Base-by-base conservation (phyloP, 2,329 filamentous ascomycete species). In the Colletotrichum endophyticum region DNA sequence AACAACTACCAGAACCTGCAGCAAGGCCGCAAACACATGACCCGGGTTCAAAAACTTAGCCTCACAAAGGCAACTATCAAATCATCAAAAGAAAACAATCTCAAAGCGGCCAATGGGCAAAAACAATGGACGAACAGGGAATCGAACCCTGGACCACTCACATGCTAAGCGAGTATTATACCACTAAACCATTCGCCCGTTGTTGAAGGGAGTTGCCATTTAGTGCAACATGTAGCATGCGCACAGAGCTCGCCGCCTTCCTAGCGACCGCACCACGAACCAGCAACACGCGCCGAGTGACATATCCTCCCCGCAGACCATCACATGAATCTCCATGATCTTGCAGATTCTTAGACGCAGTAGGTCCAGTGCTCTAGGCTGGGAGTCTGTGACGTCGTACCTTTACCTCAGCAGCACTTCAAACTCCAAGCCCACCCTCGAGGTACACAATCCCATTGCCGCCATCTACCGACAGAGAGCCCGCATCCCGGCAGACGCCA, bases 121-220 rank as follows among this genome's bases (percentile, higher is more conserved):
- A 75, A 62, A 22, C 4, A 3, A 2, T 75, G 73, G 73, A 75
- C 73, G 73, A 75, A 72, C 73, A 44, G 73, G 73, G 73, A 75
- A 75, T 75, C 73, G 73, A 75, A 75, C 73, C 73, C 73, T 44
- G 73, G 73, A 75, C 73, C 73, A 73, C 71, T 70, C 73, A 70
- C 73, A 75, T 75, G 73, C 73, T 75, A 75, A 75, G 73, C 73
- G 73, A 70, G 71, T 70, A 75, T 75, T 73, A 75, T 75, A 75
- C 73, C 73, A 75, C 73, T 75, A 75, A 75, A 75, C 73, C 73
- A 75, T 73, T 73, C 73, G 73, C 73, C 73, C 73, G 1, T 25
- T 63, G 36, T 27, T 75, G 28, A 36, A 11, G 2, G 3, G 3
- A 11, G 0, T 0, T 0, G 6, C 5, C 16, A 8, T 2, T 6